Base-by-base conservation (phyloP, 2,329 filamentous ascomycete genomes). In the Plenodomus biglobosus region DNA sequence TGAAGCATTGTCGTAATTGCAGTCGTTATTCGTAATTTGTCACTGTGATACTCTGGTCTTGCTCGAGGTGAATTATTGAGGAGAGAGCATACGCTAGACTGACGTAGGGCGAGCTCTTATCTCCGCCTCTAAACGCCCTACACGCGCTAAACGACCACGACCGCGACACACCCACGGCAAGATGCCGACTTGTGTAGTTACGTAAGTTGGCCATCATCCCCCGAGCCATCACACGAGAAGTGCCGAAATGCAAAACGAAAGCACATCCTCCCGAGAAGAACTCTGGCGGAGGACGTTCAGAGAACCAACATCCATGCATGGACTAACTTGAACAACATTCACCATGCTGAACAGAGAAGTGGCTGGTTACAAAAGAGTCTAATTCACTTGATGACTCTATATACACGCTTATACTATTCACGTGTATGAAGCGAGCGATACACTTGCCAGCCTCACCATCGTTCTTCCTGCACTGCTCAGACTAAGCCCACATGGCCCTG, bases 401-500 rank as follows among this genome's bases (percentile, higher is more conserved):
- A 15, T 15, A 32, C 6, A 32, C 27, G 15, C 27, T 10, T 32
- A 32, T 11, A n/a, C 8, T 15, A 15, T 15, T 32, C 27, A 32
- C 11, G 15, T 3, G 3, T 15, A 15, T 15, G 15, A 7, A 32
- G 13, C 13, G 11, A 32, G 27, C 11, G 27, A 32, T 15, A 32
- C 8, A 32, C 27, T n/a, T n/a, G n/a, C 27, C 13, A 32, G 27
- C 8, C 27, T 24, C 8, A 10, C 3, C 27, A 32, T 32, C 13
- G 6, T 32, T 10, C 27, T 32, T 32, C 6, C 27, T 32, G 5
- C 22, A 5, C 32, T 36, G n/a, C n/a, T 17, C 15, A 13, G 13
- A n/a, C 24, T 65, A 85, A 65, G 83, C 80, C 80, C 82, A 85
- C 61, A 80, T 78, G 59, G 78, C 79, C 62, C 65, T 76, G 69